These are phyloP conservation scores for Magnaporthiopsis rhizophila DNA, from an alignment of 2,329 filamentous ascomycete species.

Conservation along the genomic window DNA sequence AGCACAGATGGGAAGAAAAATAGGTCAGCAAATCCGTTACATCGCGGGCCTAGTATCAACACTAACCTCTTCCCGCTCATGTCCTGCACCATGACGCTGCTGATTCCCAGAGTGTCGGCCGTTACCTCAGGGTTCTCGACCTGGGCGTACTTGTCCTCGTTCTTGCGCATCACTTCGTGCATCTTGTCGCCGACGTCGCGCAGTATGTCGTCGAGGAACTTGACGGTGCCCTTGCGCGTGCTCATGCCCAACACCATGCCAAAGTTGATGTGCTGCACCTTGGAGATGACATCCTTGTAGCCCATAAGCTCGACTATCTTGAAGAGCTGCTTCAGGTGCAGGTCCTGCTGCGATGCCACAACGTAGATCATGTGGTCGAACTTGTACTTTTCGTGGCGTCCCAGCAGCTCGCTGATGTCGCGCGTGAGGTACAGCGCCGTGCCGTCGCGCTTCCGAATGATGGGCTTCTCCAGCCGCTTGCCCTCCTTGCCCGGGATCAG, in stretches of 20 bases:
- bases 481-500: constrained; percentile 57
- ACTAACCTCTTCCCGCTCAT: constrained; percentile 86
- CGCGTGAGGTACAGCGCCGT: constrained; percentile 72
- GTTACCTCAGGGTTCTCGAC: constrained; percentile 74
- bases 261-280: constrained; percentile 69
- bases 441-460: constrained; percentile 66
- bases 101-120: constrained; percentile 86
- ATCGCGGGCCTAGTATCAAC: too few relatives aligned
- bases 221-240: constrained; percentile 65
- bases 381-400: constrained; percentile 52
- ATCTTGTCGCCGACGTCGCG: constrained; percentile 83
- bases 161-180: constrained; percentile 95
- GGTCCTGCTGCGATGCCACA: constrained; percentile 62
- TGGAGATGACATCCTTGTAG: constrained; percentile 56
- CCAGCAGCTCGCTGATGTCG: constrained; percentile 65
- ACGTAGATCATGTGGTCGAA: constrained; percentile 80
- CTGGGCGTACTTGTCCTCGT: constrained; percentile 82
- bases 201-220: constrained; percentile 66
- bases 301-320: constrained; percentile 69
- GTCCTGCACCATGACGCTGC: constrained; percentile 94
- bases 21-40: constrained; percentile 9
- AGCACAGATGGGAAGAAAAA: constrained; percentile 5
- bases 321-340: constrained; percentile 67
- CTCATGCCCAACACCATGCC: constrained; percentile 64
- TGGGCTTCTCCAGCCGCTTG: constrained; percentile 61